Base-by-base conservation (phyloP, 1,284 basidiomycete species). In the Porogramme epimiltina region DNA sequence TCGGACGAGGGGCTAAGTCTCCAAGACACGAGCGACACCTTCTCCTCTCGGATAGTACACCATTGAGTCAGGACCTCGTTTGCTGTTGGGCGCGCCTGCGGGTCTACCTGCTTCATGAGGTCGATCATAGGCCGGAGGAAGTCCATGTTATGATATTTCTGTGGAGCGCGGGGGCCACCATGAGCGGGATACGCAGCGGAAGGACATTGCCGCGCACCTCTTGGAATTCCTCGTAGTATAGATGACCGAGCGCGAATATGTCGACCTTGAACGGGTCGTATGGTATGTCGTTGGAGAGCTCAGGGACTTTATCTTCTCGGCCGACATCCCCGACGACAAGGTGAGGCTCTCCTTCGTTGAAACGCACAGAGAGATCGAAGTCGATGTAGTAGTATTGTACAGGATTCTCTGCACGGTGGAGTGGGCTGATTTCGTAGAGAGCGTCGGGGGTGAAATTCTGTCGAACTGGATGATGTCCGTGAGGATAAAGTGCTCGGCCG, bases 211-310 rank as follows among this genome's bases (percentile, higher is more conserved):
- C 15, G 34, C 62, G 26, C 34, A 67, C 66, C 25, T 65, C 23
- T 2, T 55, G 15, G 37, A 68, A 62, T 18, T 60, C 54, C n/a
- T 52, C 52, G 3, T 42, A 22, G 23, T 56, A 62, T 1, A 68
- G 23, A 34, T 68, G 63, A 0, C 65, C 67, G 1, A 69, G 40
- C 3, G 63, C 52, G 56, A 55, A 69, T 15, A 70, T 58, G 38
- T 70, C 68, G n/a, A 65, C 58, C 43, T 63, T 61, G 57, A 66
- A 68, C 0, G 68, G 59, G 41, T 70, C 62, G 45, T 69, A 69
- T 0, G 66, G 63, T 3, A 56, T 43, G 2, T 33, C 36, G 2
- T 47, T 33, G 0, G 64, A 66, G 0, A 70, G 52, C 36, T 71
- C 69, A 0, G 69, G 68, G 0, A 63, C 62, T 0, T 63, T 53